phyloP scores from a whole-genome alignment of 768 basidiomycete genomes.

The Suillus fuscotomentosus region DNA sequence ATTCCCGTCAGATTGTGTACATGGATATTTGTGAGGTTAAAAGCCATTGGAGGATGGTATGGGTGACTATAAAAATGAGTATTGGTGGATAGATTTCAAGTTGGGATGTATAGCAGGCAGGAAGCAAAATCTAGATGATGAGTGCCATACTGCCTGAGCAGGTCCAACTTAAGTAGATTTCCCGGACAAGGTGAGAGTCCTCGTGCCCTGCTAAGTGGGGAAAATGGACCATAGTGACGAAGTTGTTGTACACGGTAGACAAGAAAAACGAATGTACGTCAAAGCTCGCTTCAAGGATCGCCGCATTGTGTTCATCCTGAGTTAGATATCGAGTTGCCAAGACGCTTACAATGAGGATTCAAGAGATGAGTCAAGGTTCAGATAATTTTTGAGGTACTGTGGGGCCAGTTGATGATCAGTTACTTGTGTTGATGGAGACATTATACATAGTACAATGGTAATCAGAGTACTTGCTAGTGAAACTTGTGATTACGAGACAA shows the following conservation, averaged over 20 bases:
- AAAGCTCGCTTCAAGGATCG: not conserved
- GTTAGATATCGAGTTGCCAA: not conserved
- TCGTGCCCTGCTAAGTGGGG: no score
- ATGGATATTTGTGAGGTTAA: not conserved
- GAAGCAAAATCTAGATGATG: not conserved
- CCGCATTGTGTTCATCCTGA: not conserved
- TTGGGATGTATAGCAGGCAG: not conserved
- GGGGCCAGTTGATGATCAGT: not conserved
- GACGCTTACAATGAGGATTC: not conserved
- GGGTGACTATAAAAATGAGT: not conserved
- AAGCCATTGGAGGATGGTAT: not conserved
- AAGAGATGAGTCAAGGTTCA: not conserved
- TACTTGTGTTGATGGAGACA: not conserved
- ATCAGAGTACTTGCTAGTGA: no score
- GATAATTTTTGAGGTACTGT: not conserved
- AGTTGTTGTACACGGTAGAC: not conserved
- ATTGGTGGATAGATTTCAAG: not conserved
- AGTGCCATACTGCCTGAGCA: not conserved
- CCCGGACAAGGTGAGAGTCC: not conserved
- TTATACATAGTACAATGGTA: not conserved
- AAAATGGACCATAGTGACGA: not conserved
- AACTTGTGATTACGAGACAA: no score
- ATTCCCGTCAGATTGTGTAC: not conserved
- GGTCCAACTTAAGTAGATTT: not conserved
- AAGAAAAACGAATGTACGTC: not conserved